phyloP scores from a whole-genome alignment of 129 eudicot genomes.

The Helianthus annuus region DNA sequence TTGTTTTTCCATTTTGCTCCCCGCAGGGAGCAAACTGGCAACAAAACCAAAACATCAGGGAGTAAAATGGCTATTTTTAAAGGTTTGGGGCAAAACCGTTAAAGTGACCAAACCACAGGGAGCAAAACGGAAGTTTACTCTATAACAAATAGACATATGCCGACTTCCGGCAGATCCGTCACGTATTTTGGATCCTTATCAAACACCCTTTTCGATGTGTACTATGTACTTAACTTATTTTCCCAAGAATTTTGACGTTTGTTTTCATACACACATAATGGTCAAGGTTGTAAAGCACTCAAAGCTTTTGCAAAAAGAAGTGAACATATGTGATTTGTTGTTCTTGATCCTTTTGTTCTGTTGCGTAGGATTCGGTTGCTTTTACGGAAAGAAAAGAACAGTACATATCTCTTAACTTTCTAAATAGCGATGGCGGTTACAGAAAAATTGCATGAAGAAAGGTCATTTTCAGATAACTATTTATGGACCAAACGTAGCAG shows the following conservation, averaged over 20 bases:
- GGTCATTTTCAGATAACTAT: background rate
- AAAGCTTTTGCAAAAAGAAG: background rate
- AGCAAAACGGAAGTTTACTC: no score
- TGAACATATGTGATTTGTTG: background rate
- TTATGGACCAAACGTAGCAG: background rate
- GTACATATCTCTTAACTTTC: background rate
- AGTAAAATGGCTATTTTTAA: no score
- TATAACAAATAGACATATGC: background rate
- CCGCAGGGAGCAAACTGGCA: no score
- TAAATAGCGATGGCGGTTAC: background rate
- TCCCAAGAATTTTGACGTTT: background rate
- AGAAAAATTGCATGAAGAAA: background rate
- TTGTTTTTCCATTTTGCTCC: no score
- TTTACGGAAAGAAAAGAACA: background rate
- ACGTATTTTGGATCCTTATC: slow-evolving; percentile 1
- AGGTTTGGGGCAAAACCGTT: no score
- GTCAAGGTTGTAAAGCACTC: background rate
- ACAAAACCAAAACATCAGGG: no score
- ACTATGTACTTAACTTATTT: background rate
- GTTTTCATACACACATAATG: background rate
- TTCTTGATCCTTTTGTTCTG: background rate
- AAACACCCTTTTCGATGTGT: background rate
- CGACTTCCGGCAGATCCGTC: background rate
- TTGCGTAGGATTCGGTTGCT: background rate
- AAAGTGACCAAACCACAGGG: no score